Evolutionary conservation across 176 grass and related monocot species (phyloP).

Genomic region (Oryza brachyantha): DNA sequence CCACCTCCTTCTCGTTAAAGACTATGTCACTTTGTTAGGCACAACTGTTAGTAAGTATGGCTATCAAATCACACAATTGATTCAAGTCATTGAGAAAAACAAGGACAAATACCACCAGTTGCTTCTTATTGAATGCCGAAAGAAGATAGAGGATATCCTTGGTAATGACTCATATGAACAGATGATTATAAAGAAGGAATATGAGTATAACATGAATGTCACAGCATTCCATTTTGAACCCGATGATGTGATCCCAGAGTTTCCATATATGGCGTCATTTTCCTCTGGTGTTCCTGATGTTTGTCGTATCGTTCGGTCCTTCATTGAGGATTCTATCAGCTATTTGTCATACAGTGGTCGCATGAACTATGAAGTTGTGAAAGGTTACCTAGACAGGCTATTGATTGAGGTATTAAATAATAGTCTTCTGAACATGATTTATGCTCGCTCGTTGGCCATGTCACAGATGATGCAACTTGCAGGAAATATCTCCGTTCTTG

Average conservation of each 20-base stretch:
- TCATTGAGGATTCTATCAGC: conserved; percentile 84
- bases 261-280: conserved; percentile 72
- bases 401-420: conserved; percentile 89
- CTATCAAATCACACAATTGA: conserved; percentile 49
- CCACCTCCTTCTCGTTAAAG: conserved; percentile 86
- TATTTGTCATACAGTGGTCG: conserved; percentile 69
- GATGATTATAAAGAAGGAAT: conserved; percentile 83
- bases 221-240: conserved; percentile 61
- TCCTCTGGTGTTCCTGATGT: conserved; percentile 80
- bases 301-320: conserved; percentile 70
- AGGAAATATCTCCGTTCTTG: conserved; percentile 72
- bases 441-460: conserved; percentile 58
- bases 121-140: conserved; percentile 69
- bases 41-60: conserved; percentile 58
- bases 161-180: conserved; percentile 72
- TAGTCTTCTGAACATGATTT: conserved; percentile 70
- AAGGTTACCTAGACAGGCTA: conserved; percentile 71
- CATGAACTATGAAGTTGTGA: conserved; percentile 66
- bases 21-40: conserved; percentile 85
- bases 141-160: conserved; percentile 67
- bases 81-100: conserved; percentile 66
- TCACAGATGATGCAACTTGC: conserved; percentile 87
- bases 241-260: conserved; percentile 58
- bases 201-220: conserved; percentile 83
- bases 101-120: conserved; percentile 90